Percentiles rank a stretch among this genome's conserved stretches.
Evolutionary conservation across 2,329 filamentous ascomycete species (phyloP).

Genomic region (Pyrenophora seminiperda): DNA sequence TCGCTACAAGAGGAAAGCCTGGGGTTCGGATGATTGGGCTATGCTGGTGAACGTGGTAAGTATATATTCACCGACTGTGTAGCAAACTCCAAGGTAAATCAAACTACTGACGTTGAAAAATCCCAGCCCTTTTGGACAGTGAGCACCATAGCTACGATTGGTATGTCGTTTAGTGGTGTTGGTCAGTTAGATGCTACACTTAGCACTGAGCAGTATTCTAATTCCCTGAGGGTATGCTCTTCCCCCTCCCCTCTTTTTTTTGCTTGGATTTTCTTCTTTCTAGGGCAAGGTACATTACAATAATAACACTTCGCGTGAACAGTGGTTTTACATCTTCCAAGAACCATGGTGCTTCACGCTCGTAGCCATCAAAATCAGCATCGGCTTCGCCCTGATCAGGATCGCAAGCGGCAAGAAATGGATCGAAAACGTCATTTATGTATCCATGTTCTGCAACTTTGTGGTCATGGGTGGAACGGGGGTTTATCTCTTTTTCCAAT

Average conservation of each 20-base stretch:
- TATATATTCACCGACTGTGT: background rate
- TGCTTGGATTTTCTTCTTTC: background rate
- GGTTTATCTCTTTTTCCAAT: conserved; percentile 11
- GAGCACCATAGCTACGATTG: conserved; percentile 7
- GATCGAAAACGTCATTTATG: conserved; percentile 12
- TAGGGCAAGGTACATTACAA: too few relatives aligned
- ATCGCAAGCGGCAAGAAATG: conserved; percentile 12
- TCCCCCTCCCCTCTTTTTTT: background rate
- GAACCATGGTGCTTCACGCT: conserved; percentile 16
- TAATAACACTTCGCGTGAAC: background rate
- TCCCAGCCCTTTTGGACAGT: conserved; percentile 8
- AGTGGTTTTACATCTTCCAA: conserved; percentile 14
- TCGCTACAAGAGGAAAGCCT: conserved; percentile 8
- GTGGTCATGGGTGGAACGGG: conserved; percentile 12
- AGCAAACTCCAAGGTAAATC: too few relatives aligned
- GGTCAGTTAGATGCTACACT: conserved; percentile 5
- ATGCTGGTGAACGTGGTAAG: conserved; percentile 14
- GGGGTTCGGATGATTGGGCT: conserved; percentile 12
- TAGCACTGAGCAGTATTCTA: conserved; percentile 4
- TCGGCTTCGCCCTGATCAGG: conserved; percentile 10
- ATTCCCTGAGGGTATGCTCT: conserved; percentile 2
- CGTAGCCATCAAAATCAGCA: conserved; percentile 11
- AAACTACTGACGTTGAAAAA: background rate
- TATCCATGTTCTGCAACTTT: conserved; percentile 3
- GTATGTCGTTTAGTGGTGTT: conserved; percentile 11